Percentiles rank a stretch among this genome's conserved stretches.
These are phyloP conservation scores for Euphrasia confusa DNA, from an alignment of 257 asterid genomes.

Conservation along the genomic window DNA sequence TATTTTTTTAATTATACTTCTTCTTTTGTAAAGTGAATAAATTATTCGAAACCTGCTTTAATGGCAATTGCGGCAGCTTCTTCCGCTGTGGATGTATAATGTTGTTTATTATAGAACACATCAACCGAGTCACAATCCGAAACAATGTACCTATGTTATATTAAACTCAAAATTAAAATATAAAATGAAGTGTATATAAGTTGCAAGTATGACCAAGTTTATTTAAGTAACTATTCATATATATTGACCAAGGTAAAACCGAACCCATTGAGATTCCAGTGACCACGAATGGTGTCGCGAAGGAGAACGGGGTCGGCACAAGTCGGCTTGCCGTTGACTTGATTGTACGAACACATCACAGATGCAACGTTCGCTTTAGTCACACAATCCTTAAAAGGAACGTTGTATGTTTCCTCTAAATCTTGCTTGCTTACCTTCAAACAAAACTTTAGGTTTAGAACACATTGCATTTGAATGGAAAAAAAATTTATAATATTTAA, in stretches of 20 bases:
- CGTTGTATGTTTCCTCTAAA: slow-evolving; percentile 87
- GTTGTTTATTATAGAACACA: slow-evolving; percentile 51
- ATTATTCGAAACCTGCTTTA: slow-evolving; percentile 51
- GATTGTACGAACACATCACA: slow-evolving; percentile 94
- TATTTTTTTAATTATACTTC: too few relatives aligned
- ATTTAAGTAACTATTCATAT: too few relatives aligned
- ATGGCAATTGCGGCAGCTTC: slow-evolving; percentile 69
- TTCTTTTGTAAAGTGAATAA: too few relatives aligned
- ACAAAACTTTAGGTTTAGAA: too few relatives aligned
- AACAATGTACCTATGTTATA: slow-evolving; percentile 53
- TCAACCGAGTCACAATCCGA: slow-evolving; percentile 90
- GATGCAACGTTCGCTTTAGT: slow-evolving; percentile 78
- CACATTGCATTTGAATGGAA: too few relatives aligned
- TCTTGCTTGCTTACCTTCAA: slow-evolving; percentile 85
- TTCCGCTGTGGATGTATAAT: slow-evolving; percentile 65
- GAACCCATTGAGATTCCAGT: slow-evolving; percentile 82
- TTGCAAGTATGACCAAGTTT: too few relatives aligned
- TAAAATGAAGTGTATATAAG: too few relatives aligned
- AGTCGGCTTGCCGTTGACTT: slow-evolving; percentile 87
- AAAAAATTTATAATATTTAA: too few relatives aligned
- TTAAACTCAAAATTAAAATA: background rate
- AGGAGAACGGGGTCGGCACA: slow-evolving; percentile 86
- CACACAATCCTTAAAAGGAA: slow-evolving; percentile 91
- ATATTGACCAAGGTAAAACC: too few relatives aligned
- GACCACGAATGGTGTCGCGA: slow-evolving; percentile 63